Conservation (phyloP, 2,329 filamentous ascomycete genomes). For the Fusarium mundagurra region DNA sequence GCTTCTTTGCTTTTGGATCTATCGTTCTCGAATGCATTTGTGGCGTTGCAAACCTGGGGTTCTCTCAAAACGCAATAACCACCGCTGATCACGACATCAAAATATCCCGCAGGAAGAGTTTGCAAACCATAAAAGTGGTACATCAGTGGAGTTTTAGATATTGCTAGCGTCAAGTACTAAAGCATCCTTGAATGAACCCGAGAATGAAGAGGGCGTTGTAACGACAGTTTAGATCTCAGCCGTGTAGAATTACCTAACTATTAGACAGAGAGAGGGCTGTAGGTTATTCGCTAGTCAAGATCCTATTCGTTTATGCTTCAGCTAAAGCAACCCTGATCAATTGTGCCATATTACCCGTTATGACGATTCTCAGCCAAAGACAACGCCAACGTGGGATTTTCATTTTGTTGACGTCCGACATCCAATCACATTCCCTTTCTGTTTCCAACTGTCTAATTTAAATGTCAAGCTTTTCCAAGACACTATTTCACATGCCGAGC, state of each 20-base stretch:
- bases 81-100: slow-evolving; percentile 42
- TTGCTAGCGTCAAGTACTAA: slow-evolving; percentile 6
- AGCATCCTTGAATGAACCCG: not conserved
- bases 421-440: slow-evolving; percentile 13
- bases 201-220: not conserved
- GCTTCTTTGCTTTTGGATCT: slow-evolving; percentile 3
- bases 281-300: not conserved
- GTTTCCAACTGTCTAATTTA: not conserved
- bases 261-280: not conserved
- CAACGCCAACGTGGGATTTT: slow-evolving; percentile 16
- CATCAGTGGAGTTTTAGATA: slow-evolving; percentile 17
- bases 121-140: slow-evolving; percentile 35
- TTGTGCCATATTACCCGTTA: slow-evolving; percentile 33
- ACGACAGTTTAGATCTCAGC: not conserved
- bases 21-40: slow-evolving; percentile 11
- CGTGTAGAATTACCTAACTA: not conserved
- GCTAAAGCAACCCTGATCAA: not conserved
- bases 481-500: slow-evolving; percentile 2
- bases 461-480: not conserved
- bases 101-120: slow-evolving; percentile 14
- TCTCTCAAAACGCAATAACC: slow-evolving; percentile 32
- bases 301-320: slow-evolving; percentile 4
- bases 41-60: slow-evolving; percentile 25
- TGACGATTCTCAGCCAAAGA: slow-evolving; percentile 25
- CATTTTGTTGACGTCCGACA: not conserved